Conservation (phyloP, 2,329 filamentous ascomycete genomes). For the Colletotrichum karsti region DNA sequence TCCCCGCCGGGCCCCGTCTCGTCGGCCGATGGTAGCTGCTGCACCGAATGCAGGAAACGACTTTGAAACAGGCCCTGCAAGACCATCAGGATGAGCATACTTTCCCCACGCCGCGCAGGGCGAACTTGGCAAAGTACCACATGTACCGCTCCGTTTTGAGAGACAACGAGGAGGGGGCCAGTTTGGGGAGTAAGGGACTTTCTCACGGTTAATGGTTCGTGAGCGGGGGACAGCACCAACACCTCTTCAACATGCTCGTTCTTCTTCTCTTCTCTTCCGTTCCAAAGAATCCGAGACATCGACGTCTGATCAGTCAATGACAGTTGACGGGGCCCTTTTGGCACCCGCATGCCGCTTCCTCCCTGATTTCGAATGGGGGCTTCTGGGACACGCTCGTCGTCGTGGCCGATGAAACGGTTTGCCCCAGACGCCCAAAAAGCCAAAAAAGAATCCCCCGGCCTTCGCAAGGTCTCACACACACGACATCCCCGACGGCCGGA, state of each 20-base stretch:
- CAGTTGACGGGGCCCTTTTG: slow-evolving; percentile 2
- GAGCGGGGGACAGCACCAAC: not conserved
- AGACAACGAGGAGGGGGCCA: not conserved
- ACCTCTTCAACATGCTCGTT: not conserved
- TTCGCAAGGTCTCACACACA: not conserved
- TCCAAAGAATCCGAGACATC: not conserved
- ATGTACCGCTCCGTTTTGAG: not conserved
- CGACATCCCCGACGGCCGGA: slow-evolving; percentile 11
- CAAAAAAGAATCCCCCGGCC: not conserved
- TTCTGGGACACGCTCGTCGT: not conserved
- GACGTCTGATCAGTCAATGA: not conserved
- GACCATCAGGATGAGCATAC: not conserved
- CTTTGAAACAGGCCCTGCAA: slow-evolving; percentile 20
- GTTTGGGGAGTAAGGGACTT: not conserved
- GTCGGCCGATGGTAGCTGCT: slow-evolving; percentile 14
- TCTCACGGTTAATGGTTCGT: not conserved
- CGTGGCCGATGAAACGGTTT: slow-evolving; percentile 8
- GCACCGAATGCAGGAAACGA: slow-evolving; percentile 12
- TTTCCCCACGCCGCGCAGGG: not conserved
- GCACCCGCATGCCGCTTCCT: not conserved
- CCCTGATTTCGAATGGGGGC: not conserved
- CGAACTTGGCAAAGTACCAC: not conserved
- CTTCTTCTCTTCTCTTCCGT: not conserved
- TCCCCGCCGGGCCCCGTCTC: not conserved
- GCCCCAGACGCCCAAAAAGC: slow-evolving; percentile 4